These are phyloP conservation scores for Rachicladosporium sp. DNA, from an alignment of 2,329 filamentous ascomycete genomes.

Conservation along the genomic window DNA sequence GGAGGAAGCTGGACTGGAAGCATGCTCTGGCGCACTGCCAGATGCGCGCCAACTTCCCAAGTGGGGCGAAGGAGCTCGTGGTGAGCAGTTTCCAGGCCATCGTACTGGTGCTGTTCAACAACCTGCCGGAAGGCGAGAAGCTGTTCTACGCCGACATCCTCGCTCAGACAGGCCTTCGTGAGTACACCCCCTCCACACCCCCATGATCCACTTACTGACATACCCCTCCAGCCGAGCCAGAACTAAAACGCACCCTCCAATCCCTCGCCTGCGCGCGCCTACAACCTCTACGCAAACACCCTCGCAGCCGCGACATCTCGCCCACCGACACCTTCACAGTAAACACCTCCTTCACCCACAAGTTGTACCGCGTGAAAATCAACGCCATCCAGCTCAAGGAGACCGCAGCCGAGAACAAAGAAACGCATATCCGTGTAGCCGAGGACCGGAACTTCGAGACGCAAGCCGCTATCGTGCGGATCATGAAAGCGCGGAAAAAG, in stretches of 20 bases:
- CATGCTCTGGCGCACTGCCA: slow-evolving; percentile 86
- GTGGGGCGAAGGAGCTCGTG: slow-evolving; percentile 72
- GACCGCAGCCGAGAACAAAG: slow-evolving; percentile 87
- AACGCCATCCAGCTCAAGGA: slow-evolving; percentile 98
- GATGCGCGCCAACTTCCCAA: slow-evolving; percentile 67
- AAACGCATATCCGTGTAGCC: slow-evolving; percentile 79
- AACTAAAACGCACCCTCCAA: slow-evolving; percentile 83
- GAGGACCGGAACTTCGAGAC: slow-evolving; percentile 91
- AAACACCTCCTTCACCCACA: slow-evolving; percentile 63
- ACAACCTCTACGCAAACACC: slow-evolving; percentile 72
- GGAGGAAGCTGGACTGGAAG: slow-evolving; percentile 80
- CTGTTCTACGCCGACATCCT: slow-evolving; percentile 67
- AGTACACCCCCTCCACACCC: slow-evolving; percentile 19
- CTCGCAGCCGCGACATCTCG: slow-evolving; percentile 65
- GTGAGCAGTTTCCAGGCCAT: slow-evolving; percentile 89
- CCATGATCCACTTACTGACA: slow-evolving; percentile 17
- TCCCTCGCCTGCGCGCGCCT: slow-evolving; percentile 86
- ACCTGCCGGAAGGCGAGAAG: slow-evolving; percentile 47
- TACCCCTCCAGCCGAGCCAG: slow-evolving; percentile 45
- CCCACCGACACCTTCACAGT: slow-evolving; percentile 72
- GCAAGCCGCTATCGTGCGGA: slow-evolving; percentile 89
- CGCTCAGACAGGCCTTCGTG: slow-evolving; percentile 58
- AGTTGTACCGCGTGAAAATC: slow-evolving; percentile 89
- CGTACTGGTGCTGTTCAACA: slow-evolving; percentile 83
- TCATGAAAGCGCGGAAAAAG: slow-evolving; percentile 88